phyloP scores from a whole-genome alignment of 2,329 filamentous ascomycete genomes.

The Monilinia vaccinii-corymbosi region DNA sequence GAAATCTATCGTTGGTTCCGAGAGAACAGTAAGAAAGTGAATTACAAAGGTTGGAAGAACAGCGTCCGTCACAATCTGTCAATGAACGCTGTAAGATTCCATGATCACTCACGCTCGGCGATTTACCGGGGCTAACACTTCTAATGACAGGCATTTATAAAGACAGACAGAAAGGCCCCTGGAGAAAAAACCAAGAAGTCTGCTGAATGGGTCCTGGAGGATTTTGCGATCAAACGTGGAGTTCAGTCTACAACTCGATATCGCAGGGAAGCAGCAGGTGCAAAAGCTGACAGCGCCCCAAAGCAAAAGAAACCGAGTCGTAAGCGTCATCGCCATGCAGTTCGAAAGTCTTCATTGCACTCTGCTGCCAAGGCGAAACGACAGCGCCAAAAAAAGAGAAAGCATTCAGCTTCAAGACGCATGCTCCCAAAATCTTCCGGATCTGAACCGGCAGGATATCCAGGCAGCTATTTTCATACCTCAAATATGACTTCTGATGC shows the following conservation, averaged over 20 bases:
- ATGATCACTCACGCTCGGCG: slow-evolving; percentile 27
- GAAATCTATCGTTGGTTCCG: slow-evolving; percentile 89
- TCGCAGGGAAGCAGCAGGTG: slow-evolving; percentile 43
- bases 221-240: slow-evolving; percentile 58
- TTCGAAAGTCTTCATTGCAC: slow-evolving; percentile 1
- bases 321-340: not conserved
- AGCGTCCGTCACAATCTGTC: slow-evolving; percentile 92
- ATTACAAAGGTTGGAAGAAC: slow-evolving; percentile 78
- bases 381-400: slow-evolving; percentile 15
- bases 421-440: not conserved
- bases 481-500: slow-evolving; percentile 6
- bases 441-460: not conserved
- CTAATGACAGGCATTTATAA: slow-evolving; percentile 42
- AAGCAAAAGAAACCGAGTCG: not conserved
- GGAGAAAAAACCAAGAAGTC: slow-evolving; percentile 53
- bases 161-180: slow-evolving; percentile 34
- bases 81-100: slow-evolving; percentile 76
- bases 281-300: slow-evolving; percentile 6
- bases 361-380: slow-evolving; percentile 16
- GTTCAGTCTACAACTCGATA: slow-evolving; percentile 83
- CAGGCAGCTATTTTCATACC: not conserved
- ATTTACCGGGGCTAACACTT: slow-evolving; percentile 3
- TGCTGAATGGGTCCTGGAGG: slow-evolving; percentile 67
- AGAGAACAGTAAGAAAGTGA: slow-evolving; percentile 68
- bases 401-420: slow-evolving; percentile 11